Conservation (phyloP, 1,284 basidiomycete species). For the Ganoderma resinaceum region DNA sequence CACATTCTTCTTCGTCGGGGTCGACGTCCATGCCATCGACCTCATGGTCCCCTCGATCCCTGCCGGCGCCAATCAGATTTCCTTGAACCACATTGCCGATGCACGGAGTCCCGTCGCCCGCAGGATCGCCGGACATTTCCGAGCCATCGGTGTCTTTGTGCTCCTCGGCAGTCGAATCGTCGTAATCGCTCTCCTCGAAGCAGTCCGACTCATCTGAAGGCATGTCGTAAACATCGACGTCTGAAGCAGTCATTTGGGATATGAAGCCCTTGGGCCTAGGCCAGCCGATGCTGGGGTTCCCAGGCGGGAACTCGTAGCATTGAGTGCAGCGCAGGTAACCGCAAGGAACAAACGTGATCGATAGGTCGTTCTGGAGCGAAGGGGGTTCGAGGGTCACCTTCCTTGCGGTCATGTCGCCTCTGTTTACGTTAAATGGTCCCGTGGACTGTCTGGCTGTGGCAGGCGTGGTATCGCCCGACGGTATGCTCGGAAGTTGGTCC, state of each 20-base stretch:
- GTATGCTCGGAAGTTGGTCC: neutral
- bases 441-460: neutral
- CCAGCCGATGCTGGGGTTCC: neutral
- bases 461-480: neutral
- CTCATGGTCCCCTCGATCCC: constrained; percentile 1
- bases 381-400: neutral
- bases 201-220: neutral
- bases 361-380: neutral
- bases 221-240: neutral
- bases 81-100: constrained; percentile 4
- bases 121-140: neutral
- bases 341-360: constrained; percentile 2
- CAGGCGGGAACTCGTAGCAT: neutral
- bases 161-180: neutral
- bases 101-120: neutral
- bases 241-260: neutral
- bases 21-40: neutral
- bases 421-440: neutral
- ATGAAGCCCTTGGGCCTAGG: neutral
- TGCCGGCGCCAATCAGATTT: constrained; percentile 4
- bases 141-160: neutral
- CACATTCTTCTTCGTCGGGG: neutral
- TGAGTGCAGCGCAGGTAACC: constrained; percentile 1
- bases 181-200: neutral
- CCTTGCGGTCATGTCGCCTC: neutral